These are phyloP conservation scores for Backusella tuberculispora DNA, from an alignment of 192 early-diverging fungal species.

Conservation along the genomic window DNA sequence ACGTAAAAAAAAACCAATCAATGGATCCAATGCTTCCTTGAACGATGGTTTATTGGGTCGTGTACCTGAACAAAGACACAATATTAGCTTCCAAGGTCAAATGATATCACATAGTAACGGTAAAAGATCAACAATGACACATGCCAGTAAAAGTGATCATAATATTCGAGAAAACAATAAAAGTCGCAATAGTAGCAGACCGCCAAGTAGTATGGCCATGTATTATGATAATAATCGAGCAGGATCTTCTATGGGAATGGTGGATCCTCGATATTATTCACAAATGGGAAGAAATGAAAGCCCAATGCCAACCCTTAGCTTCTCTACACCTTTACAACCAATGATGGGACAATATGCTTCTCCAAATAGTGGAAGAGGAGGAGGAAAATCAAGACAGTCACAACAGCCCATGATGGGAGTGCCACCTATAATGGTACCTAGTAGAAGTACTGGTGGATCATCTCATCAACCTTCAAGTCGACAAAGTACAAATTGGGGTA, in stretches of 20 bases:
- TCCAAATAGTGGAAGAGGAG: neutral
- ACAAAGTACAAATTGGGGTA: neutral
- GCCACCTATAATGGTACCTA: neutral
- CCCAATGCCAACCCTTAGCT: neutral
- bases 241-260: conserved; percentile 4
- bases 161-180: neutral
- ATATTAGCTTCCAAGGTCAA: conserved; percentile 37
- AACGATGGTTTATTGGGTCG: conserved; percentile 36
- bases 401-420: neutral
- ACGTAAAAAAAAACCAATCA: conserved; percentile 29
- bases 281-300: conserved; percentile 31
- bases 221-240: neutral
- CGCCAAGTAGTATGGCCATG: neutral
- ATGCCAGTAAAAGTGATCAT: conserved; percentile 8
- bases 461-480: neutral
- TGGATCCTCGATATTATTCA: conserved; percentile 4
- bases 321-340: neutral
- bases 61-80: conserved; percentile 33
- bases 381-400: neutral
- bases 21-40: conserved; percentile 23
- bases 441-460: neutral
- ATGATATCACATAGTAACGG: neutral
- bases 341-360: conserved; percentile 11
- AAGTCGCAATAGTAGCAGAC: neutral
- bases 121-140: neutral